These are phyloP conservation scores for Colletotrichum sp. DNA, from an alignment of 2,329 filamentous ascomycete genomes.

Conservation along the genomic window DNA sequence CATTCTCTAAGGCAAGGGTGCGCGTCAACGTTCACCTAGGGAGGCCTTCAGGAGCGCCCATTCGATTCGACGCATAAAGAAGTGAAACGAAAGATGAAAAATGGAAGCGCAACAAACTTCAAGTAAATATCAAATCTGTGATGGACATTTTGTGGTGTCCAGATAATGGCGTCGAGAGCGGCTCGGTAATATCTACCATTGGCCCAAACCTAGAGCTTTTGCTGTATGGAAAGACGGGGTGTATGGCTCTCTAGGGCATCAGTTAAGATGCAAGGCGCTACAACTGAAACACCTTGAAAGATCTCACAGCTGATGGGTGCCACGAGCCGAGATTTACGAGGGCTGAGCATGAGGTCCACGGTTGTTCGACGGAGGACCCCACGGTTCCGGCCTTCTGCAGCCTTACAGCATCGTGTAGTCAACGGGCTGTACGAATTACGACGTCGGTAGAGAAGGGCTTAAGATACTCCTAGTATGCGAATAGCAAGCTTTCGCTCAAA, in stretches of 20 bases:
- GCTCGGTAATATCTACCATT: neutral
- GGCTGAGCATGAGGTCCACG: neutral
- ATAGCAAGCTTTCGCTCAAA: neutral
- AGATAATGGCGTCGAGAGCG: neutral
- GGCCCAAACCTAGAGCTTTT: neutral
- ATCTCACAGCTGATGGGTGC: neutral
- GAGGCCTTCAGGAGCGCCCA: neutral
- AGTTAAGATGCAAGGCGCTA: neutral
- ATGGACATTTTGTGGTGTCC: neutral
- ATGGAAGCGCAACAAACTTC: neutral
- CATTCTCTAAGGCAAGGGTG: neutral
- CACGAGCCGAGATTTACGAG: neutral
- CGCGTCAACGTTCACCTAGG: neutral
- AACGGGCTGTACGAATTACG: neutral
- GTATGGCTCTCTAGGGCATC: neutral
- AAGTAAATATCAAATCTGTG: neutral
- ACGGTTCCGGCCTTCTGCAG: neutral
- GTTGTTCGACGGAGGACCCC: neutral
- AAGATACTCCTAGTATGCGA: neutral
- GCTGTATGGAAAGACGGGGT: neutral
- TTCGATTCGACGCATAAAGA: neutral
- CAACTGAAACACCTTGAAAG: neutral
- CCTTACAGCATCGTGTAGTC: neutral
- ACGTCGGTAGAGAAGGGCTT: neutral
- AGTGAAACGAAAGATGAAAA: neutral